Evolutionary conservation across 192 early-diverging fungal genomes (phyloP), one percentile per base, ranked within the genome.

Genomic region (Coemansia sp.): DNA sequence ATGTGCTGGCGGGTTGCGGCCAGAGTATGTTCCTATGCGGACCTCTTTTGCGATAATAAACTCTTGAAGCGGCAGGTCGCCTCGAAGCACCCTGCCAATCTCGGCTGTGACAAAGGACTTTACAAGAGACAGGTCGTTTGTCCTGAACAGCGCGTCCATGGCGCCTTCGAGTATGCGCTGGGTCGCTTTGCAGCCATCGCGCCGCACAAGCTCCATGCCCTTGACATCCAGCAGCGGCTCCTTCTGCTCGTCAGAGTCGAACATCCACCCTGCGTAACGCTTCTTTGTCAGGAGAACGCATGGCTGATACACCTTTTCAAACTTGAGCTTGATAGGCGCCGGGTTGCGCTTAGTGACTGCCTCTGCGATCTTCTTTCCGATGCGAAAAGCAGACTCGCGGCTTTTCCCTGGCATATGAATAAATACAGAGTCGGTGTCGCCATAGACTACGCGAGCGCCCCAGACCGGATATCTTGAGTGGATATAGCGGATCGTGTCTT

Each of bases 381-480:
- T 80, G n/a, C 75, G 65, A 70, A 95, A 93, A 0, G 95, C 95
- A 22, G 85, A 67, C 35, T 85, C 80, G 28, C 87, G 82, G 2
- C 86, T 86, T 29, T 70, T 71, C 11, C 90, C 92, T 13, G 86
- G 87, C 34, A 89, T 59, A 48, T 82, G 77, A 4, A 96, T 84
- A 86, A 98, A 98, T 55, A 98, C 71, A 64, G 88, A 89, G 76
- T 97, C 95, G 0, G 95, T 98, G 65, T 98, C 95, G 0, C 94
- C 94, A 72, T 97, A 96, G 0, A 96, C 92, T 1, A 98, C 94
- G 13, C 80, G 72, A 0, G 87, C 91, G 18, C 87, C 85, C 92
- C 92, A 91, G 47, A 70, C 72, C 4, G 62, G 58, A 50, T 71
- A 67, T 20, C 52, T 74, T 11, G 71, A 61, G 45, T 93, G 81